Evolutionary conservation across 768 basidiomycete genomes (phyloP).

Genomic region (Thelephora ganbajun): DNA sequence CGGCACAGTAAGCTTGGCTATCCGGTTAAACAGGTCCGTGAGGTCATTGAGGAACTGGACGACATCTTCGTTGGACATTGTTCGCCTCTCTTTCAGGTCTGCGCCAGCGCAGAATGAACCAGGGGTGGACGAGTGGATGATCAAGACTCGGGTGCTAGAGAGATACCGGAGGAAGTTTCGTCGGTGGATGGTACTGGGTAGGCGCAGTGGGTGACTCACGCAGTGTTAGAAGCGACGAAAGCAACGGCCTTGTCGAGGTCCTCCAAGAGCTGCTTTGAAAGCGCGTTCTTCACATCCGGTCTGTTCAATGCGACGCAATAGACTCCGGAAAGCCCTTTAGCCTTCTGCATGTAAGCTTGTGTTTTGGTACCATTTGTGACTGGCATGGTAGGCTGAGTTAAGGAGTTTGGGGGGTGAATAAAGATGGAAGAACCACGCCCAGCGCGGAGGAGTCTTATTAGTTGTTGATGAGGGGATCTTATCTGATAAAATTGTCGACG

Average conservation of each 20-base stretch:
- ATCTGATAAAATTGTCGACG: too few relatives aligned
- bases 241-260: conserved; percentile 62
- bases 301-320: conserved; percentile 67
- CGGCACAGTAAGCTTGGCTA: conserved; percentile 78
- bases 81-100: conserved; percentile 71
- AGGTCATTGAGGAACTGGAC: conserved; percentile 64
- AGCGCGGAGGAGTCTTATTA: too few relatives aligned
- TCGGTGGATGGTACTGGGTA: background rate
- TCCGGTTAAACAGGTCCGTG: conserved; percentile 50
- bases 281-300: conserved; percentile 78
- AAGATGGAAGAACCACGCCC: too few relatives aligned
- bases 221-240: conserved; percentile 48
- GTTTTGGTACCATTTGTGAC: too few relatives aligned
- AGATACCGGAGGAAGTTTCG: conserved; percentile 2
- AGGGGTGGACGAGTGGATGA: conserved; percentile 63
- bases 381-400: too few relatives aligned
- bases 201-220: conserved; percentile 22
- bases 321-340: conserved; percentile 46
- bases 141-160: conserved; percentile 57
- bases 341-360: conserved; percentile 34
- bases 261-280: conserved; percentile 62
- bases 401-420: too few relatives aligned
- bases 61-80: conserved; percentile 66
- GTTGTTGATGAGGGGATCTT: too few relatives aligned
- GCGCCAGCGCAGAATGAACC: conserved; percentile 88